Conservation (phyloP, 2,329 filamentous ascomycete species). For the Lasiodiplodia hormozganensis region DNA sequence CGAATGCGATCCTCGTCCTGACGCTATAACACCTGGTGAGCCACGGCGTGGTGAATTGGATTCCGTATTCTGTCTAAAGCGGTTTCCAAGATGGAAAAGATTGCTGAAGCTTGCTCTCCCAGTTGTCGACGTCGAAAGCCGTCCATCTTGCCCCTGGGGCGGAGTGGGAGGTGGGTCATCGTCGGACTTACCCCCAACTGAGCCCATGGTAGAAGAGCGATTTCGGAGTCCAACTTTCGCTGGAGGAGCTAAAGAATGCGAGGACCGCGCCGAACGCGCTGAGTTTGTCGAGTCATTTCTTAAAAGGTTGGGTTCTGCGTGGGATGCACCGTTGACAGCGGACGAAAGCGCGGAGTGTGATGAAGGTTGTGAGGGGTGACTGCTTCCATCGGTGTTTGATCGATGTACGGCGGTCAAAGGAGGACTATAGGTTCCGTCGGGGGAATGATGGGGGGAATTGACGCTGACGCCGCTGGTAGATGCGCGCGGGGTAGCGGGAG, state of each 20-base stretch:
- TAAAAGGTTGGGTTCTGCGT: constrained; percentile 55
- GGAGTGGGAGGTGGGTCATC: constrained; percentile 71
- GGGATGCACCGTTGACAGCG: constrained; percentile 36
- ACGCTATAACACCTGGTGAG: constrained; percentile 65
- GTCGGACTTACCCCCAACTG: constrained; percentile 73
- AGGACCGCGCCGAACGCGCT: constrained; percentile 68
- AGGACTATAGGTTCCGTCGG: constrained; percentile 48
- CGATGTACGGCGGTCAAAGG: constrained; percentile 45
- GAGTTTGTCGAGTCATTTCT: constrained; percentile 69
- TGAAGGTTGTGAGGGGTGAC: constrained; percentile 52
- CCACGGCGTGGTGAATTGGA: constrained; percentile 66
- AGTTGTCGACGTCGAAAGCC: constrained; percentile 82
- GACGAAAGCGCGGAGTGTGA: constrained; percentile 59
- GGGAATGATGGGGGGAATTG: constrained; percentile 43
- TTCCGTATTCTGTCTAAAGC: constrained; percentile 83
- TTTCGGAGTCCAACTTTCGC: constrained; percentile 68
- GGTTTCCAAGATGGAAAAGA: constrained; percentile 75
- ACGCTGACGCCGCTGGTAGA: constrained; percentile 48
- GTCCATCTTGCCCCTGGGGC: constrained; percentile 51
- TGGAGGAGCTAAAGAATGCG: constrained; percentile 64
- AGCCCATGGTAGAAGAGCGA: constrained; percentile 90
- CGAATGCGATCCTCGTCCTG: constrained; percentile 77
- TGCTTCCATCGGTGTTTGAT: constrained; percentile 36
- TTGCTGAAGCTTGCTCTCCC: constrained; percentile 94
- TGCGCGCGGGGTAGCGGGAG: constrained; percentile 54